phyloP scores from a whole-genome alignment of 805 yeast species.

The Suhomyces tanzawaensis region DNA sequence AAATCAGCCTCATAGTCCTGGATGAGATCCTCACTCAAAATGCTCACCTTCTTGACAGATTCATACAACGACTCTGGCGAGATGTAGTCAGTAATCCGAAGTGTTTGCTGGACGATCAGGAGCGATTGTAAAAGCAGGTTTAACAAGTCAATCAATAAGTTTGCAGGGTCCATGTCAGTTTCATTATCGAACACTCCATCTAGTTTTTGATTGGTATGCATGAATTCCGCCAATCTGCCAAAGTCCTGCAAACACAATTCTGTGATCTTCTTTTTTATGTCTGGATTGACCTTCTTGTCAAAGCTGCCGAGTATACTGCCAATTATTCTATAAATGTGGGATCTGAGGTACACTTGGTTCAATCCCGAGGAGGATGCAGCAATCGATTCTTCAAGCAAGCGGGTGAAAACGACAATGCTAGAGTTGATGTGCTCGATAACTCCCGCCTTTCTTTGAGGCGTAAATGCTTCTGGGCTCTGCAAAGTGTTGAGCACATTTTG shows the following conservation, averaged over 20 bases:
- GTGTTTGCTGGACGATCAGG: constrained; percentile 26
- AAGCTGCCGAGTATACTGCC: constrained; percentile 26
- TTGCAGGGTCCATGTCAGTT: constrained; percentile 15
- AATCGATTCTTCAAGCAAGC: constrained; percentile 17
- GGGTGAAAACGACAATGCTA: constrained; percentile 17
- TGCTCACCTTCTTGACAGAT: constrained; percentile 37
- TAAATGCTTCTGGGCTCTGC: constrained; percentile 48
- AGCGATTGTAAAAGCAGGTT: constrained; percentile 34
- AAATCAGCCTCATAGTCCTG: constrained; percentile 58
- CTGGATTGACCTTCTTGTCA: constrained; percentile 20
- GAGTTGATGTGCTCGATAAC: constrained; percentile 23
- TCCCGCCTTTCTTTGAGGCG: constrained; percentile 34
- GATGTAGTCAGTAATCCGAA: constrained; percentile 17
- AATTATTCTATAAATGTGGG: constrained; percentile 28
- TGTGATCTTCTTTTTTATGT: constrained; percentile 15
- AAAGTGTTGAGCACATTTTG: constrained; percentile 53
- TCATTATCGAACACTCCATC: background rate
- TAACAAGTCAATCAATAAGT: constrained; percentile 20
- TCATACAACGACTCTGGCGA: constrained; percentile 19
- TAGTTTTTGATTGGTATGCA: background rate
- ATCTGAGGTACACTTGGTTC: constrained; percentile 22
- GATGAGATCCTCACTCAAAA: constrained; percentile 40
- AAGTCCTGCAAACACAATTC: constrained; percentile 24
- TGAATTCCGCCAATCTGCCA: background rate
- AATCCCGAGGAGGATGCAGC: constrained; percentile 6